Base-by-base conservation (phyloP, 306 rosid genomes). In the Pterocarpus macrocarpus region DNA sequence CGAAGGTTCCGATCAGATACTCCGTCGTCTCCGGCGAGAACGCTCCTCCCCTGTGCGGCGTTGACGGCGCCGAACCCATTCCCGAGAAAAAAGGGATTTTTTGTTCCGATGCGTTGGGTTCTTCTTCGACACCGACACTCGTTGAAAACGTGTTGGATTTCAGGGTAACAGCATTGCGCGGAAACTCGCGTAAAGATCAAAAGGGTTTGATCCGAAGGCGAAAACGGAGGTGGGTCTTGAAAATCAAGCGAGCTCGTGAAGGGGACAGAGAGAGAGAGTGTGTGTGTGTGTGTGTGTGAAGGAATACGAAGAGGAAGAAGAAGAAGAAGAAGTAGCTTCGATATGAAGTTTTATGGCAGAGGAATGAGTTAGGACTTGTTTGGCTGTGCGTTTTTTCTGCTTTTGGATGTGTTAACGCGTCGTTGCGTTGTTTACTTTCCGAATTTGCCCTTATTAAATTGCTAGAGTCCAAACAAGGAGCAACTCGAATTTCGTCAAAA, bases 1-100 rank as follows among this genome's bases (percentile, higher is more conserved):
- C 91, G 61, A 96, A 92, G 58, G 95, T 87, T n/a, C 90, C 93
- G 85, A 96, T 87, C 41, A 96, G 92, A 86, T 93, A 93, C 86
- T 92, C 99, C 82, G 92, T 93, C 58, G 99, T 85, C 35, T 93
- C 96, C 83, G 83, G 92, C 6, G 97, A 88, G 74, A 87, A 92
- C 68, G 85, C 82, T 71, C 81, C 71, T 45, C 89, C 81, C 82
- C 79, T 88, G 70, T 91, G 89, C 82, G 96, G 99, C 65, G 98
- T 95, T 15, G 99, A 96, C 53, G 99, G 94, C 71, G 85, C 89
- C 76, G 97, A 81, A 41, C 99, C 99, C 99, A 96, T 96, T 72
- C 55, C 28, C 4, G 5, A 28, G 69, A 57, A 57, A 73, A 36
- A 13, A 38, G 70, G 70, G 5, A 4, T 59, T n/a, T 58, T 49